Base-by-base conservation (phyloP, 1,284 basidiomycete genomes). In the Coniophora puteana region DNA sequence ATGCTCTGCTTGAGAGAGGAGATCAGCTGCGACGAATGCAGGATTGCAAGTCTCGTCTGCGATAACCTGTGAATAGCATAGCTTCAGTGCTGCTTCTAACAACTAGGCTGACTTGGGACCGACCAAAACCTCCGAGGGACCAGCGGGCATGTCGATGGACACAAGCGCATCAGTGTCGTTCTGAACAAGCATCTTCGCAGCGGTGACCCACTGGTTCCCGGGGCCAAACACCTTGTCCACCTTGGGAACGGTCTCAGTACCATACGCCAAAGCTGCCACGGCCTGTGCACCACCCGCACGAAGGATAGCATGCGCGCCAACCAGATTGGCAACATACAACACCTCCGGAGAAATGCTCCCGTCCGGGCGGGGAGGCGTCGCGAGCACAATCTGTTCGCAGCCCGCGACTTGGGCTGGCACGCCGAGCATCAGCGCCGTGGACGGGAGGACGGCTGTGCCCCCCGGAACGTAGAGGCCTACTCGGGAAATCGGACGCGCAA, bases 221-320 rank as follows among this genome's bases (percentile, higher is more conserved):
- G 96, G 96, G 14, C 96, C 96, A 55, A 97, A 96, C 53, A 99
- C 95, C 69, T 97, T 99, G 74, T 99, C 96, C 13, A 99, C 96
- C 68, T 99, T 99, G n/a, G 93, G 93, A 7, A 95, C 93, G 3
- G 85, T 86, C 58, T 87, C 74, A 4, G 96, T 99, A 12, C 96
- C 96, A 63, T 98, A 99, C 1, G 96, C 96, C 67, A 99, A 75
- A 0, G 93, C 95, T 12, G 93, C 92, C n/a, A 99, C 81, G 2
- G 96, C 96, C 61, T 99, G 96, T 4, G 91, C 96, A 24, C 96
- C 96, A 34, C 96, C 96, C 5, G 93, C 93, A 62, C 89, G 91
- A 49, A 98, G 72, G 48, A 98, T 83, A 27, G 86, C 85, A 8
- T 86, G 85, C 1, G 91, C 93, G 23, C 93, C 93, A 18, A 90